A percentile compares a stretch with the other conserved stretches of the same genome.
phyloP scores from a whole-genome alignment of 768 basidiomycete species.

The Tulasnella sp. region DNA sequence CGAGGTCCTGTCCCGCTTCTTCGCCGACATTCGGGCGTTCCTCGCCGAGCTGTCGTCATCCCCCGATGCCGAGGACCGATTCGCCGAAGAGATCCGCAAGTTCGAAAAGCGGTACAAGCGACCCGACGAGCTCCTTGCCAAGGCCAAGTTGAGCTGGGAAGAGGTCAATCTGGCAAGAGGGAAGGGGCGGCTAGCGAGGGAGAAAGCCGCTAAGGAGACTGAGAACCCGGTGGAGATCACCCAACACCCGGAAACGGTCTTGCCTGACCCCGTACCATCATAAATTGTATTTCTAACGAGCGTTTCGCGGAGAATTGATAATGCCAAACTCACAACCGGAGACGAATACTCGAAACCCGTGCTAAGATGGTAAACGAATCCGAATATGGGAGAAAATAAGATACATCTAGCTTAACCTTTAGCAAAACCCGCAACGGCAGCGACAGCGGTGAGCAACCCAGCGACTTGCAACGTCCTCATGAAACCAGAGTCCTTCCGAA shows the following conservation, averaged over 20 bases:
- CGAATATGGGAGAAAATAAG: not conserved
- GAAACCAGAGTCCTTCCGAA: conserved; percentile 16
- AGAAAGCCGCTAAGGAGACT: conserved; percentile 34
- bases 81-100: conserved; percentile 31
- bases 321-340: not conserved
- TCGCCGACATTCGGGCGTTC: conserved; percentile 41
- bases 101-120: not conserved
- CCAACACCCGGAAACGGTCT: not conserved
- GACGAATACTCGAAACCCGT: too few relatives aligned
- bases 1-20: conserved; percentile 51
- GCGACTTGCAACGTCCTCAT: conserved; percentile 15
- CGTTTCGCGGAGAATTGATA: not conserved
- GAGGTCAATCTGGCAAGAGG: conserved; percentile 59
- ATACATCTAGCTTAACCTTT: not conserved
- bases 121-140: conserved; percentile 30
- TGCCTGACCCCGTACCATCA: not conserved
- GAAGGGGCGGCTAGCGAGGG: conserved; percentile 60
- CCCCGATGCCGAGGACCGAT: conserved; percentile 33
- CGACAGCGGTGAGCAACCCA: conserved; percentile 13
- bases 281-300: not conserved
- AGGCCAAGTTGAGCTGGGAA: conserved; percentile 47
- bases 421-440: conserved; percentile 6
- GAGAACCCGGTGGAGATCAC: not conserved
- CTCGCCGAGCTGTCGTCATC: conserved; percentile 15
- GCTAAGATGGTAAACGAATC: not conserved